A percentile compares a stretch with the other conserved stretches of the same genome.
Conservation (phyloP, 768 basidiomycete species). For the Lepiota subincarnata region DNA sequence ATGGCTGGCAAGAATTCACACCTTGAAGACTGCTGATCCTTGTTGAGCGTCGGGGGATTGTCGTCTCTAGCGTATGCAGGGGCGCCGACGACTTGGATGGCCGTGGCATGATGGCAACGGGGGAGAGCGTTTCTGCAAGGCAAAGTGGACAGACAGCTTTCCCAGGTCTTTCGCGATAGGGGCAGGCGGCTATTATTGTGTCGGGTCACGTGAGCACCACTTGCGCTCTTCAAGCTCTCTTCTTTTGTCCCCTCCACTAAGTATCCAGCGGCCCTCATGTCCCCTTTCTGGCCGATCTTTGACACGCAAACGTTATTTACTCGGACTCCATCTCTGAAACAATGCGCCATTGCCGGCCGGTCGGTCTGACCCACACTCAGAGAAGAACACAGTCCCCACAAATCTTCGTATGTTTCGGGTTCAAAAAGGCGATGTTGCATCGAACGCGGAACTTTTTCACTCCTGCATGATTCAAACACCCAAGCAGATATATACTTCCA, state of each 20-base stretch:
- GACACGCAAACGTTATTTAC: no score
- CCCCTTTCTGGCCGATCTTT: not conserved
- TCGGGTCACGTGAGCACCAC: not conserved
- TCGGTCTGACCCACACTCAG: no score
- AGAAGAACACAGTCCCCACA: no score
- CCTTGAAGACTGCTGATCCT: constrained; percentile 11
- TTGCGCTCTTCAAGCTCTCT: not conserved
- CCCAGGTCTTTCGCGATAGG: constrained; percentile 12
- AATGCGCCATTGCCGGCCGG: no score
- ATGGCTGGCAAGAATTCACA: not conserved
- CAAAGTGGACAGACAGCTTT: not conserved
- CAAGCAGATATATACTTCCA: no score
- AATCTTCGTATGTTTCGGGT: no score
- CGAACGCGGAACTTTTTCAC: no score
- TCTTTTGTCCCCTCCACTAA: not conserved
- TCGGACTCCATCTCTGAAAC: no score
- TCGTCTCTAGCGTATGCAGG: not conserved
- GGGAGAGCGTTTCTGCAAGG: not conserved
- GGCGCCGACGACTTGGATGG: constrained; percentile 2
- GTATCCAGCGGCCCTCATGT: not conserved
- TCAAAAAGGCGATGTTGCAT: no score
- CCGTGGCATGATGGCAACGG: constrained; percentile 10
- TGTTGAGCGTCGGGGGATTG: constrained; percentile 3
- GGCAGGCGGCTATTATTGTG: constrained; percentile 1
- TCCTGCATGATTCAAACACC: no score